A percentile compares a stretch with the other conserved stretches of the same genome.
These are phyloP conservation scores for Astrocystis sublimbata DNA, from an alignment of 495 filamentous ascomycete genomes.

Conservation along the genomic window DNA sequence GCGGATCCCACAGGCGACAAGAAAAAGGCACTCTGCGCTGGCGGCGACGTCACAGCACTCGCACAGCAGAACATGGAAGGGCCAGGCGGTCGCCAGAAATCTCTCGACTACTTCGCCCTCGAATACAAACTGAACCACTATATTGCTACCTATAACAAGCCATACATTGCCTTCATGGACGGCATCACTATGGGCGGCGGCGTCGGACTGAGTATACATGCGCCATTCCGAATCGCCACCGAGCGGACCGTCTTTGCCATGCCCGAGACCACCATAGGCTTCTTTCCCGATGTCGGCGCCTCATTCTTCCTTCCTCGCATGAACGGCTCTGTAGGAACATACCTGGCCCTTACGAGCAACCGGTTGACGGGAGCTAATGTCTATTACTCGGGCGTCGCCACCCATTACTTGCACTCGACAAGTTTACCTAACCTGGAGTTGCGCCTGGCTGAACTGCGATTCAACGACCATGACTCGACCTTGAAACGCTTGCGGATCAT, in stretches of 20 bases:
- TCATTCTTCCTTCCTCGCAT: constrained; percentile 93
- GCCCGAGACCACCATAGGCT: constrained; percentile 97
- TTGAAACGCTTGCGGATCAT: constrained; percentile 66
- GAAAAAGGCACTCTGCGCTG: constrained; percentile 88
- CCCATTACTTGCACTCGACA: constrained; percentile 92
- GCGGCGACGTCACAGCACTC: constrained; percentile 82
- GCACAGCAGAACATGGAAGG: constrained; percentile 70
- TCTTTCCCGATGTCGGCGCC: constrained; percentile 96
- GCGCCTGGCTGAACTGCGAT: constrained; percentile 84
- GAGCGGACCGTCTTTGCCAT: constrained; percentile 95
- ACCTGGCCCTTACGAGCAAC: constrained; percentile 86
- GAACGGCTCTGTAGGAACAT: constrained; percentile 80
- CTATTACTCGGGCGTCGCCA: constrained; percentile 83
- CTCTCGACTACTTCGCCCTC: constrained; percentile 80
- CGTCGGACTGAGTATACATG: constrained; percentile 90
- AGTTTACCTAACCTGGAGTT: constrained; percentile 75
- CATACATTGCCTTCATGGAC: constrained; percentile 94
- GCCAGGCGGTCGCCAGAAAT: constrained; percentile 63
- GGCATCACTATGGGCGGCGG: constrained; percentile 98
- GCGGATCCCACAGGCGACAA: no score
- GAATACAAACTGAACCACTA: constrained; percentile 95
- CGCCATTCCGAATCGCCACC: constrained; percentile 93
- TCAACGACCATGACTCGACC: constrained; percentile 69
- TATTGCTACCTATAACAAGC: constrained; percentile 92
- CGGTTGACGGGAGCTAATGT: constrained; percentile 77